phyloP scores from a whole-genome alignment of 2,329 filamentous ascomycete genomes.

The Cladophialophora yegresii region DNA sequence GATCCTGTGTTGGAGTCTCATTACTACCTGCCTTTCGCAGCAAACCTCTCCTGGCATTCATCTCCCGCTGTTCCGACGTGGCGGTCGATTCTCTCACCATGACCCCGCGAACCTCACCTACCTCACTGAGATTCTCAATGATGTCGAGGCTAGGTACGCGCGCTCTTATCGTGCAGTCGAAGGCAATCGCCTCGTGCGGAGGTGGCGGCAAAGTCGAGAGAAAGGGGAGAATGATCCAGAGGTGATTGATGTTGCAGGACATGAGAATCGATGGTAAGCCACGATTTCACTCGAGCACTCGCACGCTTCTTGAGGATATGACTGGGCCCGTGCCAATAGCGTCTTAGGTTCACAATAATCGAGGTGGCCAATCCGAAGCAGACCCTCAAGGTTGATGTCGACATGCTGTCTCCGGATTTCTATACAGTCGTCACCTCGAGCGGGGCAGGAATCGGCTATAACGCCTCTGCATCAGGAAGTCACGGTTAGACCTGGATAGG shows the following conservation, averaged over 20 bases:
- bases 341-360: conserved; percentile 37
- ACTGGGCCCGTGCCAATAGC: not conserved
- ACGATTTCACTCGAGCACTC: not conserved
- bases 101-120: conserved; percentile 36
- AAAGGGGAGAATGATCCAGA: conserved; percentile 33
- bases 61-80: conserved; percentile 31
- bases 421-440: conserved; percentile 40
- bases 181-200: conserved; percentile 39
- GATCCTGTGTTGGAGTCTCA: conserved; percentile 9
- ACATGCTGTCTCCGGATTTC: conserved; percentile 41
- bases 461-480: conserved; percentile 37
- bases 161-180: conserved; percentile 37
- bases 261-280: conserved; percentile 14
- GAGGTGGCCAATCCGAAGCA: conserved; percentile 37
- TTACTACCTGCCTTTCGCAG: not conserved
- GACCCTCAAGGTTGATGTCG: conserved; percentile 38
- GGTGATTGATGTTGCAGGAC: conserved; percentile 27
- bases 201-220: conserved; percentile 31
- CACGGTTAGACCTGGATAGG: conserved; percentile 28
- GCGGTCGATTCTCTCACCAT: conserved; percentile 25
- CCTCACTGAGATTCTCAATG: conserved; percentile 33
- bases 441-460: conserved; percentile 37
- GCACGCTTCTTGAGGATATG: not conserved
- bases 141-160: conserved; percentile 37
- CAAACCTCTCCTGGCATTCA: conserved; percentile 20